A percentile compares a stretch with the other conserved stretches of the same genome.
phyloP scores from a whole-genome alignment of 1,284 basidiomycete genomes.

The Termitomyces sp. region DNA sequence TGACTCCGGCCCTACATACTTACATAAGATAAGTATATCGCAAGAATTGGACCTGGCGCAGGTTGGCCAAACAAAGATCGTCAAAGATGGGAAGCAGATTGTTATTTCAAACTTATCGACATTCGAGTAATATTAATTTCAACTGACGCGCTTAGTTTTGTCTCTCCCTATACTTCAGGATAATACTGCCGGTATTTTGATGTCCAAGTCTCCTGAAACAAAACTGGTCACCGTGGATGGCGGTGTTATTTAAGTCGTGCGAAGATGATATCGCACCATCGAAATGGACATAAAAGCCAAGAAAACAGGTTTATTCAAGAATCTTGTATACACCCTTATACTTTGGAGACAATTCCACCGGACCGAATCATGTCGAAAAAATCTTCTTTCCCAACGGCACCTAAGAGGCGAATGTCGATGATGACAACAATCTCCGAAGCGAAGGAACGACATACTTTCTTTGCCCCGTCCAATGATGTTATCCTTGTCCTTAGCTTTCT shows the following conservation, averaged over 20 bases:
- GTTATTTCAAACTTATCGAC: constrained; percentile 5
- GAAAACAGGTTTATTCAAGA: background rate
- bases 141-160: constrained; percentile 14
- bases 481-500: constrained; percentile 51
- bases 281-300: background rate
- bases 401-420: constrained; percentile 25
- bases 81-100: background rate
- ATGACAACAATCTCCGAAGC: constrained; percentile 5
- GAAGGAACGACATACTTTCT: constrained; percentile 43
- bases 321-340: constrained; percentile 20
- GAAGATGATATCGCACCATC: constrained; percentile 7
- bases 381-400: constrained; percentile 56
- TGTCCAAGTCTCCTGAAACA: background rate
- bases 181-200: background rate
- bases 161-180: background rate
- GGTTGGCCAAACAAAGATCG: background rate
- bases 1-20: constrained; percentile 3
- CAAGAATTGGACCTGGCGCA: constrained; percentile 15
- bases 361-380: constrained; percentile 78
- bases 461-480: constrained; percentile 48
- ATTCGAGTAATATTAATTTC: constrained; percentile 6
- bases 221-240: background rate
- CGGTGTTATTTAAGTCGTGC: background rate
- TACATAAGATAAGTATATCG: constrained; percentile 14
- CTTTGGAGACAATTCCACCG: constrained; percentile 66